phyloP scores from a whole-genome alignment of 495 filamentous ascomycete species.

The Astrocystis sublimbata region DNA sequence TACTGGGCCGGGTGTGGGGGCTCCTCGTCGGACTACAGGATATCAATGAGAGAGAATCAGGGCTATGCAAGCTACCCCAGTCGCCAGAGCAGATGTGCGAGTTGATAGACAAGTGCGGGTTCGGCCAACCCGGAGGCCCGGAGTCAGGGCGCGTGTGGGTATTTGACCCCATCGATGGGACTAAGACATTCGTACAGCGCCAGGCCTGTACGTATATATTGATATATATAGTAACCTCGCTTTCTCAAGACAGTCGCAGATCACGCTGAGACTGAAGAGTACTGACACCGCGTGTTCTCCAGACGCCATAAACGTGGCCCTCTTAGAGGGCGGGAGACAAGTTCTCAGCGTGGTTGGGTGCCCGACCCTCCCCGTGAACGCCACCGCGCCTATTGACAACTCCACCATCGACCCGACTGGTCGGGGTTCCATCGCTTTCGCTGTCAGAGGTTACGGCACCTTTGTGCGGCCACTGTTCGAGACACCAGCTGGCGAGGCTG shows the following conservation, averaged over 20 bases:
- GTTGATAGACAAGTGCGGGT: constrained; percentile 62
- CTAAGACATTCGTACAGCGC: constrained; percentile 62
- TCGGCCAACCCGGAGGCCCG: constrained; percentile 39
- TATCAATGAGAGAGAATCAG: constrained; percentile 25
- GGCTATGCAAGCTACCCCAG: constrained; percentile 41
- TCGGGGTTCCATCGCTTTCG: constrained; percentile 57
- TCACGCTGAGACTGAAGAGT: background rate
- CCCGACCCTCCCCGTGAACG: constrained; percentile 54
- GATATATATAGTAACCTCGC: too few relatives aligned
- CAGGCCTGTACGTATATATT: constrained; percentile 54
- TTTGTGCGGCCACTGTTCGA: constrained; percentile 48
- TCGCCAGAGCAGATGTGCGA: constrained; percentile 58
- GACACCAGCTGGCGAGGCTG: constrained; percentile 16
- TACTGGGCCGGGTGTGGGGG: constrained; percentile 56
- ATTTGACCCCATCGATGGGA: constrained; percentile 74
- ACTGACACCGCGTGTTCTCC: background rate
- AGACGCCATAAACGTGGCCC: constrained; percentile 51
- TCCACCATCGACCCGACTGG: constrained; percentile 53
- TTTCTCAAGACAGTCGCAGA: background rate
- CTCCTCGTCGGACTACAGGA: constrained; percentile 42
- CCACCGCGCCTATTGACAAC: constrained; percentile 32
- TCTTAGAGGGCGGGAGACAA: constrained; percentile 40
- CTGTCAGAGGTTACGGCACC: constrained; percentile 57
- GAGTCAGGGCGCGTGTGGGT: constrained; percentile 57
- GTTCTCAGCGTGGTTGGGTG: constrained; percentile 54